phyloP scores from a whole-genome alignment of 2,329 filamentous ascomycete genomes.

The Cladosporium sp. region DNA sequence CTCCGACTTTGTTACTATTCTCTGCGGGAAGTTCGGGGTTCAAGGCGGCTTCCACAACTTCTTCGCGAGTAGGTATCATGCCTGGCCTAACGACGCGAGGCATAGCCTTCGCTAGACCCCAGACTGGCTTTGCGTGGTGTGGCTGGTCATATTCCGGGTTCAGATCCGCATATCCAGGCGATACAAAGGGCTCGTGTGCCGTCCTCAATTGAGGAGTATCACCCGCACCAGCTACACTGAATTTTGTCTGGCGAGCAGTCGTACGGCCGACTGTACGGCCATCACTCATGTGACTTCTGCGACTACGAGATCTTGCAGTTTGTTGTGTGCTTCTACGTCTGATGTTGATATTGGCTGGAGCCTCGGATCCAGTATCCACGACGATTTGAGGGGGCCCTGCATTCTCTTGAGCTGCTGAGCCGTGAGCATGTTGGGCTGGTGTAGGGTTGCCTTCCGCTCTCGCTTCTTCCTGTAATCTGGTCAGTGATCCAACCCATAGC shows the following conservation, averaged over 20 bases:
- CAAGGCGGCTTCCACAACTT: constrained; percentile 31
- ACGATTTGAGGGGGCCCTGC: neutral
- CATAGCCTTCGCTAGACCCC: constrained; percentile 51
- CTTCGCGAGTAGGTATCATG: constrained; percentile 44
- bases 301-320: constrained; percentile 1
- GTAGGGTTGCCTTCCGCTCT: constrained; percentile 5
- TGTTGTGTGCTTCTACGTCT: constrained; percentile 1
- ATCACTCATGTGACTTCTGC: neutral
- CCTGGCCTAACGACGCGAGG: constrained; percentile 51
- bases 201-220: constrained; percentile 18
- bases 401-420: neutral
- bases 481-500: neutral
- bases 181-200: constrained; percentile 35
- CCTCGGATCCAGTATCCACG: neutral
- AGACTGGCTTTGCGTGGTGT: constrained; percentile 47
- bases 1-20: constrained; percentile 26
- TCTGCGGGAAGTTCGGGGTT: constrained; percentile 21
- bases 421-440: neutral
- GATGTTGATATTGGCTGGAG: neutral
- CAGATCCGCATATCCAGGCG: constrained; percentile 50
- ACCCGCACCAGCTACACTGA: constrained; percentile 19
- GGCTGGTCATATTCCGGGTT: constrained; percentile 54
- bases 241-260: constrained; percentile 11
- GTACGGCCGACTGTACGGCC: neutral
- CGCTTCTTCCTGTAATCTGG: neutral